Evolutionary conservation across 768 basidiomycete species (phyloP), one percentile per base, ranked within the genome.

Genomic region (Melanogaster broomeanus): DNA sequence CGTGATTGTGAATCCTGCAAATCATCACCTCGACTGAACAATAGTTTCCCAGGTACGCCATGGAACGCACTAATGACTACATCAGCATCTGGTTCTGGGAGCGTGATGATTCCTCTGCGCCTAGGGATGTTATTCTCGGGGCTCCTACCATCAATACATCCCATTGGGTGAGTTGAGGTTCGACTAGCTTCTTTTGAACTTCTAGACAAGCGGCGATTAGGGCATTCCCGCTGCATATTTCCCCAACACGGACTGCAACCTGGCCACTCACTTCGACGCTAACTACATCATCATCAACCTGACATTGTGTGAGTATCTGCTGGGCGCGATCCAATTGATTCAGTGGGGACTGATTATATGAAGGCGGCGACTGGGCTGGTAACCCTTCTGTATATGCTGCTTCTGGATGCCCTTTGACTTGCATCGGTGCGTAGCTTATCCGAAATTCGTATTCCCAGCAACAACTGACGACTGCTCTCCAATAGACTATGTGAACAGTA

Each of bases 331-430:
- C n/a, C n/a, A n/a, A n/a, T n/a, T n/a, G n/a, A n/a, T n/a, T 33
- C 18, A 11, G 33, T 5, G 6, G 21, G 53, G 39, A 61, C 35
- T n/a, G n/a, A n/a, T n/a, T n/a, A 3, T 38, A 38, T n/a, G n/a
- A 11, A 13, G 82, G 81, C 68, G 84, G 82, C 38, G 78, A 80
- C 56, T 84, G 77, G 77, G 85, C 83, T 4, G 82, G 83, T 30
- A 49, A 59, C 21, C 24, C 52, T n/a, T 58, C 65, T 35, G 68
- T 68, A 10, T 86, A 78, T 61, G 57, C 51, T 18, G 43, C 48
- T 7, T 80, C 77, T 3, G 81, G 79, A 15, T 85, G 84, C 61
- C 79, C 82, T 1, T 75, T 74, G 8, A 73, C 70, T 15, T 85
- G 84, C 57, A n/a, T n/a, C n/a, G n/a, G n/a, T n/a, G n/a, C n/a